Evolutionary conservation across 2,329 filamentous ascomycete genomes (phyloP).

Genomic region (Penicillium thymicola): DNA sequence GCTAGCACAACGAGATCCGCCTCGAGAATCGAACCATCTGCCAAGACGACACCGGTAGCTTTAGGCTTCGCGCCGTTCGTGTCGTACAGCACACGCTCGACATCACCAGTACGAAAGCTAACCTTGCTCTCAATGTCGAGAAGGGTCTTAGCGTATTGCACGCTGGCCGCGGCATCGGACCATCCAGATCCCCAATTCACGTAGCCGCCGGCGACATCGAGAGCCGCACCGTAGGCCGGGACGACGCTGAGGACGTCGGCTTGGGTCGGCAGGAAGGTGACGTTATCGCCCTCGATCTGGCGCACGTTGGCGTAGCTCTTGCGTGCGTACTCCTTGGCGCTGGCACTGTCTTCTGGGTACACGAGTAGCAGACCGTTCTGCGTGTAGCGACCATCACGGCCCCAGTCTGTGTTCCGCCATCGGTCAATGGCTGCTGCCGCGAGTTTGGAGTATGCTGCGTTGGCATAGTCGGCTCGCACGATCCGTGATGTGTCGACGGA

Average conservation of each 20-base stretch:
- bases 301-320: slow-evolving; percentile 44
- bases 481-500: slow-evolving; percentile 62
- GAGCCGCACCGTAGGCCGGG: slow-evolving; percentile 34
- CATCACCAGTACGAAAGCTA: slow-evolving; percentile 34
- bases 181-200: slow-evolving; percentile 48
- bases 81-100: slow-evolving; percentile 34
- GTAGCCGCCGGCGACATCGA: slow-evolving; percentile 42
- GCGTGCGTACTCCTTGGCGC: slow-evolving; percentile 35
- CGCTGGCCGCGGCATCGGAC: slow-evolving; percentile 43
- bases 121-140: slow-evolving; percentile 39
- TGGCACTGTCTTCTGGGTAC: slow-evolving; percentile 31
- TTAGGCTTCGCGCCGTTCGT: slow-evolving; percentile 21
- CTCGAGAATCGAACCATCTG: slow-evolving; percentile 48
- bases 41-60: slow-evolving; percentile 55
- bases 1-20: slow-evolving; percentile 77
- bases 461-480: slow-evolving; percentile 74
- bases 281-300: slow-evolving; percentile 31
- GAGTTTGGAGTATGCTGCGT: slow-evolving; percentile 71
- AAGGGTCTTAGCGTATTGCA: slow-evolving; percentile 38
- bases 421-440: slow-evolving; percentile 69
- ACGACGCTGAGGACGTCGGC: slow-evolving; percentile 35
- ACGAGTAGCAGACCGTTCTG: slow-evolving; percentile 45
- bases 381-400: slow-evolving; percentile 42
- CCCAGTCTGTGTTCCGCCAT: slow-evolving; percentile 52
- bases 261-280: slow-evolving; percentile 34